Evolutionary conservation across 371 early-diverging fungal genomes (phyloP).

Genomic region (Mucor plumbeus): DNA sequence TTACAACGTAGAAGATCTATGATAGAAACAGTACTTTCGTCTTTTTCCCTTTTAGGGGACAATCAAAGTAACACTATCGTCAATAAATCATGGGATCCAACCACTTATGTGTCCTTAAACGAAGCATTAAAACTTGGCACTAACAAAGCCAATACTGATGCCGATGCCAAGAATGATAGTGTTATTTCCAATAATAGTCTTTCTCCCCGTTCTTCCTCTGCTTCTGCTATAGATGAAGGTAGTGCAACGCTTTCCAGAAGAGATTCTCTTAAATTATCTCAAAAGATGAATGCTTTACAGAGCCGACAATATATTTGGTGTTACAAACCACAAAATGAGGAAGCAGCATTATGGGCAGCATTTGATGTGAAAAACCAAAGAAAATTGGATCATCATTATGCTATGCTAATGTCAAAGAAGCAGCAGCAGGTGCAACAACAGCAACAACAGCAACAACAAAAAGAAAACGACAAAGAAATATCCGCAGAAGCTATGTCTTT

Average conservation of each 20-base stretch:
- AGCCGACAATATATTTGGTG: slow-evolving; percentile 23
- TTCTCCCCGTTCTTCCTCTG: neutral
- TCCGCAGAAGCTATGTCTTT: neutral
- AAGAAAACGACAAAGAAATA: neutral
- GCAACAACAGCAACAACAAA: neutral
- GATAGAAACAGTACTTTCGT: slow-evolving; percentile 16
- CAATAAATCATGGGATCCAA: slow-evolving; percentile 5
- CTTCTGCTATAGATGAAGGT: neutral
- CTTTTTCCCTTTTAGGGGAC: slow-evolving; percentile 16
- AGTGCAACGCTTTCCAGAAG: slow-evolving; percentile 5
- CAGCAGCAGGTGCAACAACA: neutral
- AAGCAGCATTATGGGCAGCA: slow-evolving; percentile 16
- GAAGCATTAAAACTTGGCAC: slow-evolving; percentile 1
- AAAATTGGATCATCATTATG: slow-evolving; percentile 17
- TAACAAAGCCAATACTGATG: neutral
- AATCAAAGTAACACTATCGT: neutral
- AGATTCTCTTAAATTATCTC: neutral
- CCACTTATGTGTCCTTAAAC: neutral
- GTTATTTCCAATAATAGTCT: neutral
- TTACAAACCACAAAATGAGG: slow-evolving; percentile 9
- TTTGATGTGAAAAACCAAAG: slow-evolving; percentile 22
- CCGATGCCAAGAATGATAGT: neutral
- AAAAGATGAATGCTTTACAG: slow-evolving; percentile 12
- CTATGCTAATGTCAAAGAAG: neutral
- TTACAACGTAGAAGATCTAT: slow-evolving; percentile 20